Evolutionary conservation across 495 filamentous ascomycete genomes (phyloP).

Genomic region (Penicillium silybi): DNA sequence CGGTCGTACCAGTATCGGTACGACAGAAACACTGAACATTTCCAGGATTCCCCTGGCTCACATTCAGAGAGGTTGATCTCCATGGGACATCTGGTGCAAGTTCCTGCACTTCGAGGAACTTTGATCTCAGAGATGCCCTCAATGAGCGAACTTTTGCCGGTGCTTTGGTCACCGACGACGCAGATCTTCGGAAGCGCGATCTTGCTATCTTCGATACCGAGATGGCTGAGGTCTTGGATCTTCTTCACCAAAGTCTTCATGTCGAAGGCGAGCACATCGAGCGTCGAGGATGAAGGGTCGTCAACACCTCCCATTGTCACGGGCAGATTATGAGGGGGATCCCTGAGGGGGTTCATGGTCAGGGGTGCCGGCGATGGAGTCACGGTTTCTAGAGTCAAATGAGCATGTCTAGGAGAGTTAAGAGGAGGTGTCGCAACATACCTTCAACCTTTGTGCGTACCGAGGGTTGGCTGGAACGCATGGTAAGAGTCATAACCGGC

Average conservation of each 20-base stretch:
- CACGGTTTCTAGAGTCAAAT: neutral
- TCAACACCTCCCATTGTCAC: neutral
- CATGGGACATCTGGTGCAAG: slow-evolving; percentile 73
- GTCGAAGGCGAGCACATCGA: slow-evolving; percentile 33
- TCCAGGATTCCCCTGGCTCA: slow-evolving; percentile 48
- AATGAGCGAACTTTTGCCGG: slow-evolving; percentile 78
- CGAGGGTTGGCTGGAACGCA: neutral
- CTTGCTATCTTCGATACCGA: slow-evolving; percentile 51
- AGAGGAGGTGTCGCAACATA: neutral
- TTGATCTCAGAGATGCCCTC: slow-evolving; percentile 76
- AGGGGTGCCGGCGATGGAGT: neutral
- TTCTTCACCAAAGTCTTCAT: slow-evolving; percentile 43
- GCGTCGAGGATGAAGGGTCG: neutral
- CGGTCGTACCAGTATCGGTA: slow-evolving; percentile 49
- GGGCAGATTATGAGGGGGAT: no score
- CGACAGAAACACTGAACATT: slow-evolving; percentile 58
- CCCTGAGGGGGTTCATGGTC: neutral
- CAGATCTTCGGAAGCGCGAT: slow-evolving; percentile 70
- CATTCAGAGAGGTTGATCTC: slow-evolving; percentile 67
- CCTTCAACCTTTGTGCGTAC: neutral
- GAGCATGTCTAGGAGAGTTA: neutral
- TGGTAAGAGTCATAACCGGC: neutral
- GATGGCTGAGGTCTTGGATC: slow-evolving; percentile 43
- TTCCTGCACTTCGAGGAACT: slow-evolving; percentile 62
- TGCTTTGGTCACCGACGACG: slow-evolving; percentile 74